These are phyloP conservation scores for Aspergillus felis DNA, from an alignment of 2,329 filamentous ascomycete genomes.

Conservation along the genomic window DNA sequence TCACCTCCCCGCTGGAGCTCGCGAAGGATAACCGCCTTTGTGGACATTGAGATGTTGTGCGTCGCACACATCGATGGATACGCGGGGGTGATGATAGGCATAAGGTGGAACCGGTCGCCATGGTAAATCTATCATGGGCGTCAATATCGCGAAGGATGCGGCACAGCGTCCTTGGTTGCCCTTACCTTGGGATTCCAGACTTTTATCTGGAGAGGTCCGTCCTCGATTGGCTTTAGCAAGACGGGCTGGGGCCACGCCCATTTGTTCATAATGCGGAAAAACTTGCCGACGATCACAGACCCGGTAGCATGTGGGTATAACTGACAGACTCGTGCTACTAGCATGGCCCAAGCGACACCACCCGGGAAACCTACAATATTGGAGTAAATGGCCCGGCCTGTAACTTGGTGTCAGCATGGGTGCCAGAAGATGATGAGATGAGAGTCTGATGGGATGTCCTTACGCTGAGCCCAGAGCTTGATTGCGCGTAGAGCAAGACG, in stretches of 20 bases:
- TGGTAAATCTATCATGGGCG: slow-evolving; percentile 61
- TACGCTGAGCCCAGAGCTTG: slow-evolving; percentile 89
- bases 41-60: slow-evolving; percentile 86
- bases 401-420: slow-evolving; percentile 1
- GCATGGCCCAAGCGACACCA: slow-evolving; percentile 96
- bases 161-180: not conserved
- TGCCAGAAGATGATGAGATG: not conserved
- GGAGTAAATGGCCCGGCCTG: slow-evolving; percentile 80
- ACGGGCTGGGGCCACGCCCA: slow-evolving; percentile 97
- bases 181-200: slow-evolving; percentile 90
- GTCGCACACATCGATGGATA: slow-evolving; percentile 98
- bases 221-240: slow-evolving; percentile 81
- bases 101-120: slow-evolving; percentile 78
- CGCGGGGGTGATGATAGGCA: slow-evolving; percentile 97
- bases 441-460: slow-evolving; percentile 11
- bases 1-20: slow-evolving; percentile 76
- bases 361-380: slow-evolving; percentile 96
- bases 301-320: slow-evolving; percentile 90
- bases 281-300: slow-evolving; percentile 84
- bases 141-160: not conserved
- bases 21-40: slow-evolving; percentile 74
- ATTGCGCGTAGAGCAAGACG: slow-evolving; percentile 83
- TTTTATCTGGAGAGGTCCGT: slow-evolving; percentile 72
- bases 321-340: slow-evolving; percentile 92
- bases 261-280: slow-evolving; percentile 84